phyloP scores from a whole-genome alignment of 148 eudicot genomes.

The Rhododendron griersonianum region DNA sequence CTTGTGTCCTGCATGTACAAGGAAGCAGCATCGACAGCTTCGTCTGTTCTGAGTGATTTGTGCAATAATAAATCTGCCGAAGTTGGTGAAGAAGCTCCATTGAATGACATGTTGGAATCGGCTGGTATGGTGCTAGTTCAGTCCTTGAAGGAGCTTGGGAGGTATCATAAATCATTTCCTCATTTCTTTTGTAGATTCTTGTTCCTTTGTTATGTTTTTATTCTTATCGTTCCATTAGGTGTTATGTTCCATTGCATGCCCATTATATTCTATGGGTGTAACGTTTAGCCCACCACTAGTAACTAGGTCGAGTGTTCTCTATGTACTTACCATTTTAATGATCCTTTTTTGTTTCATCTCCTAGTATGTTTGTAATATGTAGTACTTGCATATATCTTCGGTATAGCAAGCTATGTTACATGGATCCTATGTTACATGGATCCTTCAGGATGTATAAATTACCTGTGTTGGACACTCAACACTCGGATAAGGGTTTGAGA shows the following conservation, averaged over 20 bases:
- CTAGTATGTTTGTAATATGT: neutral
- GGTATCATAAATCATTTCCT: slow-evolving; percentile 24
- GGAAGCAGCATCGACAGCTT: slow-evolving; percentile 53
- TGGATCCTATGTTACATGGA: neutral
- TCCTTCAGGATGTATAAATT: neutral
- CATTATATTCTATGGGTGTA: neutral
- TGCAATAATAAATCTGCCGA: slow-evolving; percentile 12
- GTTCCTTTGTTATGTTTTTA: too few species aligned
- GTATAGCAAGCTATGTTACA: neutral
- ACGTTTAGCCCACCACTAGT: neutral
- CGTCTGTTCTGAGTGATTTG: slow-evolving; percentile 44
- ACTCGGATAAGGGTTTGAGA: neutral
- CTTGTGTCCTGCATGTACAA: slow-evolving; percentile 74
- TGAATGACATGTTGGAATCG: slow-evolving; percentile 66
- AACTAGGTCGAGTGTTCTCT: neutral
- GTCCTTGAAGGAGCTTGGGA: slow-evolving; percentile 52
- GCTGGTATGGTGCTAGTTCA: slow-evolving; percentile 84
- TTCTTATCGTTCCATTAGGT: neutral
- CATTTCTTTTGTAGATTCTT: neutral
- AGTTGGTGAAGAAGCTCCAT: slow-evolving; percentile 20
- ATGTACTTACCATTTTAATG: neutral
- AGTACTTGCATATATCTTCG: neutral
- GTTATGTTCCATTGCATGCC: neutral
- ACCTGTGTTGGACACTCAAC: neutral
- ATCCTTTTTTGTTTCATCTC: neutral